Evolutionary conservation across 306 rosid species (phyloP).

Genomic region (Hippophae rhamnoides): DNA sequence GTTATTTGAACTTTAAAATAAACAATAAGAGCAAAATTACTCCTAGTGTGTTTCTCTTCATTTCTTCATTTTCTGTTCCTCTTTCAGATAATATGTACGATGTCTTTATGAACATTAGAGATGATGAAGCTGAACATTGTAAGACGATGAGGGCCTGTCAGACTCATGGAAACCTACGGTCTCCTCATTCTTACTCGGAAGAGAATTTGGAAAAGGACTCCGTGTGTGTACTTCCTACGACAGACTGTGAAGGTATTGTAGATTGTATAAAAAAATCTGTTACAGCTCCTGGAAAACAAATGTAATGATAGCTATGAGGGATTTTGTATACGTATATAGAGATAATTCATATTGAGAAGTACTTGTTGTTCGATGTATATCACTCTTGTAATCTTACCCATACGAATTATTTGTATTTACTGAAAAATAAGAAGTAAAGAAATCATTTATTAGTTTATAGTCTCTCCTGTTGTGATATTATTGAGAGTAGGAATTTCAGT

Average conservation of each 20-base stretch:
- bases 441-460: no score
- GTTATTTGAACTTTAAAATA: no score
- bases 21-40: no score
- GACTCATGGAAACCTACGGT: constrained; percentile 75
- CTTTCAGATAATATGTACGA: constrained; percentile 69
- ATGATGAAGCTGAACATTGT: constrained; percentile 96
- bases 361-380: no score
- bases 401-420: no score
- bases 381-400: no score
- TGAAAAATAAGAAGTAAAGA: no score
- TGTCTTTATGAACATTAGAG: constrained; percentile 79
- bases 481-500: no score
- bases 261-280: constrained; percentile 74
- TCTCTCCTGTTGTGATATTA: no score
- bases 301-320: neutral
- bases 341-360: no score
- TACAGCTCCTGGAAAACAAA: constrained; percentile 34
- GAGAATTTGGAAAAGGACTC: constrained; percentile 32
- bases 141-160: constrained; percentile 98
- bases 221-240: constrained; percentile 22
- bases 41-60: no score
- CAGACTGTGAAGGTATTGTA: constrained; percentile 72
- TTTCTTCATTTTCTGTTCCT: constrained; percentile 1
- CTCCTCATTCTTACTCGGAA: constrained; percentile 69
- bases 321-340: no score